Evolutionary conservation across 2,329 filamentous ascomycete species (phyloP), one percentile per base, ranked within the genome.

Genomic region (Pseudocercospora eumusae): DNA sequence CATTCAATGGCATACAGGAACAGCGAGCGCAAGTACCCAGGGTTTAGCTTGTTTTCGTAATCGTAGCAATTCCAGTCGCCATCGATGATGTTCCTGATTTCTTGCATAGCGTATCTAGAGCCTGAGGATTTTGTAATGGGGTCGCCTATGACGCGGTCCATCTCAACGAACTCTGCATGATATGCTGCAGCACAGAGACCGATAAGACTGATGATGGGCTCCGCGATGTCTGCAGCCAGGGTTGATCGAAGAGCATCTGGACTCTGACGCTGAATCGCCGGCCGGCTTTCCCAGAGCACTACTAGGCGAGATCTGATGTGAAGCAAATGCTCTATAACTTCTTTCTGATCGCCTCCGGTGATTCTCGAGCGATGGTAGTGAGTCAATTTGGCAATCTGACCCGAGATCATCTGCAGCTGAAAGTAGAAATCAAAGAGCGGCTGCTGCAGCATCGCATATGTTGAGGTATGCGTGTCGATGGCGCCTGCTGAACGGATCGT

Each of bases 21-120:
- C 11, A 55, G 33, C 4, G 28, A 31, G 8, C 52, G 52, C 8
- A 55, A 25, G 20, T 36, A 55, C 8, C 28, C 52, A 9, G 52
- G 28, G 20, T 55, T 36, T 10, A 55, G 28, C 33, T 40, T 36
- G 18, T 11, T 5, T 13, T 55, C 52, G n/a, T 55, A 25, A 47
- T 20, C 13, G 25, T 52, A 31, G 47, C 47, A 52, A 40, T 55
- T 55, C 52, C 28, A 36, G 18, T 42, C 28, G 10, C 28, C 28
- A n/a, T 36, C 52, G 15, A 55, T 20, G 52, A 55, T 42, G 52
- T 18, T 55, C 52, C 52, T 42, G n/a, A 55, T 55, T 18, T 55
- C 28, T 25, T 23, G 15, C 52, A 55, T 36, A 10, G 28, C 28
- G 4, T 13, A 4, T 23, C 31, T 23, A 0, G 52, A 36, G 28